phyloP scores from a whole-genome alignment of 2,329 filamentous ascomycete genomes.

The Epichloe baconii region DNA sequence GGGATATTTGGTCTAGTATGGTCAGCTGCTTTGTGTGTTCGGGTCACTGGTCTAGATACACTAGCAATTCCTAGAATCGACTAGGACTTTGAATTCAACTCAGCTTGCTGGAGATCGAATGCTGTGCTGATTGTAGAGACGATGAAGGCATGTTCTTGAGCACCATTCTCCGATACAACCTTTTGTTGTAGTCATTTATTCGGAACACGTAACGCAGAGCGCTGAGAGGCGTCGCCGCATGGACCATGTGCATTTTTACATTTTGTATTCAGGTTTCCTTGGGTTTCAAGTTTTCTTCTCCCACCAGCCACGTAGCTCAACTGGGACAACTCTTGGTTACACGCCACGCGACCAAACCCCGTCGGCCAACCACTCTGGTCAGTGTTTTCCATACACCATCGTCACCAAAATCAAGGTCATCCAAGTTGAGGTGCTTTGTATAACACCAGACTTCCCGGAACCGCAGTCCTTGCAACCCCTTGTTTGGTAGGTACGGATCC shows the following conservation, averaged over 20 bases:
- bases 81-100: constrained; percentile 5
- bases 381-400: constrained; percentile 65
- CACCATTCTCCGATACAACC: no score
- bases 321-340: constrained; percentile 46
- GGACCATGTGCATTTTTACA: not conserved
- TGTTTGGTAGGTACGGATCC: constrained; percentile 47
- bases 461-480: constrained; percentile 43
- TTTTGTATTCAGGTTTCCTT: not conserved
- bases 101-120: not conserved
- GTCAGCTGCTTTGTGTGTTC: constrained; percentile 8
- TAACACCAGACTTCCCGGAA: constrained; percentile 62
- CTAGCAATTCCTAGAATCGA: constrained; percentile 3
- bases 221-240: no score
- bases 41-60: not conserved
- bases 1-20: constrained; percentile 8
- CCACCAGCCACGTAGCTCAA: not conserved
- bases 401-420: constrained; percentile 67
- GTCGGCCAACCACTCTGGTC: constrained; percentile 49
- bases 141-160: no score
- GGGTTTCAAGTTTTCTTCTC: not conserved
- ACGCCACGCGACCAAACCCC: constrained; percentile 49
- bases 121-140: no score
- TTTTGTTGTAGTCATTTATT: no score
- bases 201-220: not conserved
- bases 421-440: constrained; percentile 56